phyloP scores from a whole-genome alignment of 2,329 filamentous ascomycete genomes.

The Thielaviopsis musarum region DNA sequence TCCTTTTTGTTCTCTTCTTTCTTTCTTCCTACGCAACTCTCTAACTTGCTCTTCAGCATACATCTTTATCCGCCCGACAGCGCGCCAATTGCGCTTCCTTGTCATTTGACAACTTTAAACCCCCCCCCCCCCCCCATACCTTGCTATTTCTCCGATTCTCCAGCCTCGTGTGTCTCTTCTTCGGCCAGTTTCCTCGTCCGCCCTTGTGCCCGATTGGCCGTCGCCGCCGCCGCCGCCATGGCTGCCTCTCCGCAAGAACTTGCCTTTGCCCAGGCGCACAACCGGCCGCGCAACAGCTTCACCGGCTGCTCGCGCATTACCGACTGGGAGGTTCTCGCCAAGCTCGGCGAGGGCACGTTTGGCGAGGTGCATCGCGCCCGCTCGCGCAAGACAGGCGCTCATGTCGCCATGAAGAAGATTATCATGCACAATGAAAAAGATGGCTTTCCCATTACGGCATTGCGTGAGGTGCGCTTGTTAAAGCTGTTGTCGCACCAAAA shows the following conservation, averaged over 20 bases:
- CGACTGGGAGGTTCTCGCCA: conserved; percentile 64
- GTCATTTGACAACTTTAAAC: too few species aligned
- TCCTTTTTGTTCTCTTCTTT: not conserved
- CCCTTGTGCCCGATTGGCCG: not conserved
- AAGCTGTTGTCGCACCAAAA: conserved; percentile 91
- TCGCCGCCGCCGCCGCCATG: not conserved
- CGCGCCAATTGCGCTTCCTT: too few species aligned
- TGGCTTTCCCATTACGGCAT: conserved; percentile 94
- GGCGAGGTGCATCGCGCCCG: conserved; percentile 87
- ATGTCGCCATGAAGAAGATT: conserved; percentile 93
- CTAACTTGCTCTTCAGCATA: not conserved
- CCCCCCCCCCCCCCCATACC: too few species aligned
- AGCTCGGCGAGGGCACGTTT: conserved; percentile 90
- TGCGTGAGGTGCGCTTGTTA: conserved; percentile 92
- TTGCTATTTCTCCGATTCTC: too few species aligned
- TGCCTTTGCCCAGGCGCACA: conserved; percentile 38
- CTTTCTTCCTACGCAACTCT: not conserved
- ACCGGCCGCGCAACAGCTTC: conserved; percentile 45
- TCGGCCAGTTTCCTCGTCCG: not conserved
- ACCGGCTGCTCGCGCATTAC: conserved; percentile 68
- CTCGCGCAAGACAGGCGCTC: conserved; percentile 53
- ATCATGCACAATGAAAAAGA: conserved; percentile 99
- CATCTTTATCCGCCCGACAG: too few species aligned
- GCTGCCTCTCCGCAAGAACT: conserved; percentile 16
- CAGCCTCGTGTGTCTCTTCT: too few species aligned